Percentiles rank a stretch among this genome's conserved stretches.
Conservation (phyloP, 129 eudicot species). For the Pittosporum tobira region DNA sequence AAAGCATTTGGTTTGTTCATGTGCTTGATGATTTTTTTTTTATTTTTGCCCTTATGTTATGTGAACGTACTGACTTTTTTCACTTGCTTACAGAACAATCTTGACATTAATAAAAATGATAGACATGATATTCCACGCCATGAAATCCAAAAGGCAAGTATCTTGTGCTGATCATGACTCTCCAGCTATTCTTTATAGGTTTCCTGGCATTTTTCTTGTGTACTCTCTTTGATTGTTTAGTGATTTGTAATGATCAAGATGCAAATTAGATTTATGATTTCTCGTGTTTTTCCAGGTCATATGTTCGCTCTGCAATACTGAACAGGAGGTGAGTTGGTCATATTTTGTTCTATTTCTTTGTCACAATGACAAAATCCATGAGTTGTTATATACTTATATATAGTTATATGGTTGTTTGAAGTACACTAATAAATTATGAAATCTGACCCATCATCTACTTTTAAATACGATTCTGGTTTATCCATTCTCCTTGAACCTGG, state of each 20-base stretch:
- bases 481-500: not conserved
- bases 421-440: not conserved
- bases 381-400: too few relatives aligned
- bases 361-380: not conserved
- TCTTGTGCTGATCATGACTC: not conserved
- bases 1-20: too few relatives aligned
- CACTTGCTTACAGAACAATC: conserved; percentile 49
- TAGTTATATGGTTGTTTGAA: too few relatives aligned
- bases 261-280: not conserved
- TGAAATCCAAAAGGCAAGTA: conserved; percentile 45
- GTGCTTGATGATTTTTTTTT: too few relatives aligned
- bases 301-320: conserved; percentile 81
- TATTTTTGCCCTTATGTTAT: not conserved
- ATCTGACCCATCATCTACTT: not conserved
- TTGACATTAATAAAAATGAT: conserved; percentile 35
- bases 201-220: not conserved
- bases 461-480: not conserved
- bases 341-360: not conserved
- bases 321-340: conserved; percentile 70
- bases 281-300: conserved; percentile 43
- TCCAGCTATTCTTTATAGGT: not conserved
- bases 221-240: conserved; percentile 1
- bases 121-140: conserved; percentile 79
- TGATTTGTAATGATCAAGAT: not conserved
- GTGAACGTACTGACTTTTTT: not conserved